These are phyloP conservation scores for Aspergillus chevalieri DNA, from an alignment of 2,329 filamentous ascomycete genomes.

Conservation along the genomic window DNA sequence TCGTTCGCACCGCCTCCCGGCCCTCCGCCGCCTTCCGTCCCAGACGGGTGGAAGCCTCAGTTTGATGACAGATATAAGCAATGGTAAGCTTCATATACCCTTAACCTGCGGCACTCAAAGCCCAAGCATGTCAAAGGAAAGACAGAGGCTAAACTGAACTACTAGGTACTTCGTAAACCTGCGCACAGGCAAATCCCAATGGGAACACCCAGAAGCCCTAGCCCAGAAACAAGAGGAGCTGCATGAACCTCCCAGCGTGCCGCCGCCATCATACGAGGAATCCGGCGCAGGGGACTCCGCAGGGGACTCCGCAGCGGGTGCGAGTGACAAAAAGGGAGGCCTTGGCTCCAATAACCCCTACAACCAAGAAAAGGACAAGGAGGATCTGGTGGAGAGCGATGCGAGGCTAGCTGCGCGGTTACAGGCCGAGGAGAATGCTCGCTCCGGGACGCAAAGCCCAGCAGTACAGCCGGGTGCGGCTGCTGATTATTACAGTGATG, in stretches of 20 bases:
- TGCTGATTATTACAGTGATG: conserved; percentile 43
- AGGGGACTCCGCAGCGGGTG: conserved; percentile 32
- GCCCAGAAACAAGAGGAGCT: conserved; percentile 38
- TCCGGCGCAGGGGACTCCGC: conserved; percentile 41
- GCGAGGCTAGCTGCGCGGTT: conserved; percentile 68
- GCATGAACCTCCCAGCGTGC: conserved; percentile 38
- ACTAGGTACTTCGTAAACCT: conserved; percentile 84
- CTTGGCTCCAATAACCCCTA: conserved; percentile 70
- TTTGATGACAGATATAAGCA: conserved; percentile 86
- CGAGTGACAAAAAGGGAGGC: conserved; percentile 37
- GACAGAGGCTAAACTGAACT: too few species aligned
- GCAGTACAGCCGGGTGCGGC: conserved; percentile 30
- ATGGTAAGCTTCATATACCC: conserved; percentile 50
- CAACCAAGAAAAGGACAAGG: conserved; percentile 25
- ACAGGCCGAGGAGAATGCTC: conserved; percentile 76
- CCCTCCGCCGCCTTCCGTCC: conserved; percentile 56
- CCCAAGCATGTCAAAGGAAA: too few species aligned
- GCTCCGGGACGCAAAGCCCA: conserved; percentile 32
- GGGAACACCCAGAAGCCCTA: conserved; percentile 73
- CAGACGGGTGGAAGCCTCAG: conserved; percentile 76
- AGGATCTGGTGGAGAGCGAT: conserved; percentile 53
- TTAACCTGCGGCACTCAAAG: too few species aligned
- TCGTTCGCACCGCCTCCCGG: conserved; percentile 39
- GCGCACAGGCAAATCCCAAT: conserved; percentile 81
- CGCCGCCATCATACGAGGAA: conserved; percentile 56